Conservation (phyloP, 495 filamentous ascomycete genomes). For the Sordaria brevicollis region DNA sequence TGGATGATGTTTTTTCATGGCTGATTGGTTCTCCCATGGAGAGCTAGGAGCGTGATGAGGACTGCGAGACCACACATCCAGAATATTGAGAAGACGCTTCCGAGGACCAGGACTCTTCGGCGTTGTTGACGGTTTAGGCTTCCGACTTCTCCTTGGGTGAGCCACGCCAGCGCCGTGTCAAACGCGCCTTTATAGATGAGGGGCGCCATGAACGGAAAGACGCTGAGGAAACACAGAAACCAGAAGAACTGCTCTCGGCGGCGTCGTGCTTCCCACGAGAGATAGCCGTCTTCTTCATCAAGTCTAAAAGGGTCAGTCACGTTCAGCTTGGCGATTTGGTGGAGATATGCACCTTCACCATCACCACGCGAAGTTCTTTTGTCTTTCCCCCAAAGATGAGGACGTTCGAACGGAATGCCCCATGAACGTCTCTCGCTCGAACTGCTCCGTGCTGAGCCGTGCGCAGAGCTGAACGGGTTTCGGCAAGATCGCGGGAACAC, state of each 20-base stretch:
- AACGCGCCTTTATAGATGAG: constrained; percentile 19
- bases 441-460: constrained; percentile 1
- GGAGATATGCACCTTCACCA: constrained; percentile 1
- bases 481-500: constrained; percentile 4
- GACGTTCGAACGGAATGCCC: background rate
- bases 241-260: constrained; percentile 20
- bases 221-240: constrained; percentile 14
- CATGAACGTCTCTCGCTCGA: background rate
- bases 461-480: constrained; percentile 8
- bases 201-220: constrained; percentile 25
- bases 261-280: constrained; percentile 15
- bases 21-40: background rate
- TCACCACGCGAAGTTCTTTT: background rate
- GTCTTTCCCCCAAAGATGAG: constrained; percentile 2
- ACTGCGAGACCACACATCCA: constrained; percentile 10
- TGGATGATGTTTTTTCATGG: background rate
- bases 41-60: background rate
- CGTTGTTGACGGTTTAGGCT: constrained; percentile 18
- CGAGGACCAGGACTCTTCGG: constrained; percentile 12
- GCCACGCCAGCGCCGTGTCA: constrained; percentile 20
- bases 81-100: constrained; percentile 7
- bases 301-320: constrained; percentile 1
- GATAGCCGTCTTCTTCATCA: constrained; percentile 11
- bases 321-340: constrained; percentile 4
- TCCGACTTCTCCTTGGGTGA: constrained; percentile 22